Percentiles rank a stretch among this genome's conserved stretches.
Conservation (phyloP, 768 basidiomycete genomes). For the Leccinum disarticulatum region DNA sequence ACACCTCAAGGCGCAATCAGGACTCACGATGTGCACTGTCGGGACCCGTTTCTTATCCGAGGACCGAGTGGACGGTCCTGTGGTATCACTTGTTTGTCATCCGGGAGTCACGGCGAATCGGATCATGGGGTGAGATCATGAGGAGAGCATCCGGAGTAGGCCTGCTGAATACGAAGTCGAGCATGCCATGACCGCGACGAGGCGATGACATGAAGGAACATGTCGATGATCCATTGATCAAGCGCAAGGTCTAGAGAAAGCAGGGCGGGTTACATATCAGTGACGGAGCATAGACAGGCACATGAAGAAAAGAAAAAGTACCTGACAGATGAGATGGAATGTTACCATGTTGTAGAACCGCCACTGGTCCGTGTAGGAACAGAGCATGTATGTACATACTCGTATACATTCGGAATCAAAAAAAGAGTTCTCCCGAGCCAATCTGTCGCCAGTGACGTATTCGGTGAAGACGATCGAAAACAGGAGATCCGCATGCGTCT, state of each 20-base stretch:
- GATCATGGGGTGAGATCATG: neutral
- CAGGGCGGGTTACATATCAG: neutral
- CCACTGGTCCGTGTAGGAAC: neutral
- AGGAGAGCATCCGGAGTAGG: neutral
- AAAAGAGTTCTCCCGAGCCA: neutral
- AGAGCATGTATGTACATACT: neutral
- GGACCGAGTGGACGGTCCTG: neutral
- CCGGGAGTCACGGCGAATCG: neutral
- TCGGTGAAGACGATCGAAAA: neutral
- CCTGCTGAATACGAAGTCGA: neutral
- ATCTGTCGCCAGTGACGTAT: neutral
- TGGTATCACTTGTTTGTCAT: neutral
- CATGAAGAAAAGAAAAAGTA: neutral
- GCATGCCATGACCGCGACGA: neutral
- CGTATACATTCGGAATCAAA: neutral
- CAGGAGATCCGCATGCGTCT: neutral
- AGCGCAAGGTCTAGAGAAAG: neutral
- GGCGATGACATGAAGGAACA: neutral
- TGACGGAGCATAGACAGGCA: neutral
- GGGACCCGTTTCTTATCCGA: neutral
- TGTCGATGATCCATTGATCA: neutral
- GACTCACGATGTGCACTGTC: neutral
- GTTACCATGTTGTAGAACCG: neutral
- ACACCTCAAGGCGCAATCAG: neutral
- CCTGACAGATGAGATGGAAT: constrained; percentile 2